Evolutionary conservation across 1,284 basidiomycete genomes (phyloP), one percentile per base, ranked within the genome.

Genomic region (Sphagnurus paluster): DNA sequence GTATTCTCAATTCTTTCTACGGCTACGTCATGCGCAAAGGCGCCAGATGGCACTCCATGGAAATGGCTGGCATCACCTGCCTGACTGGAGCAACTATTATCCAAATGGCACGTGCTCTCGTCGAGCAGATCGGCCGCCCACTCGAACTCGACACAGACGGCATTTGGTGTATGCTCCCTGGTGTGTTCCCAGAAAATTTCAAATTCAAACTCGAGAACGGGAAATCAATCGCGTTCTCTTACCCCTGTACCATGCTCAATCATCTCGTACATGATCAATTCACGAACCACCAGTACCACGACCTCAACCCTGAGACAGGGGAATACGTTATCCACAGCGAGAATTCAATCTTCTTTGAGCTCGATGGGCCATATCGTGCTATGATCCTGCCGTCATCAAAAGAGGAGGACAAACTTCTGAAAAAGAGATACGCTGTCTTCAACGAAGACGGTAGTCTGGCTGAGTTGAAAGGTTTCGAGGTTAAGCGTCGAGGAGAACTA

Each of bases 11-110:
- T 75, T 98, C 96, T 2, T 99, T 99, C 78, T 99, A 99, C 67
- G 97, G 97, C 39, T 99, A 99, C 62, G 97, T 99, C 66, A 99
- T 99, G 97, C 87, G 96, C 29, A 99, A 99, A 66, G 97, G 97
- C 48, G 97, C 97, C 13, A 80, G 97, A 17, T 99, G 97, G 97
- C 96, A 99, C 69, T 98, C 95, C 29, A 99, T 99, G 97, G 97
- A 99, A 73, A 99, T 99, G 97, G 97, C 97, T 0, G 97, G 97
- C 16, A 98, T 99, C 59, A 99, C 97, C 7, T 99, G 97, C 71
- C 74, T 99, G 39, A 99, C 97, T 0, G 97, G 97, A n/a, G 95
- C 97, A 5, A 93, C 84, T 3, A 99, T 99, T 71, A 99, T 99
- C 58, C 97, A 99, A 67, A 96, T 99, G 93, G 97, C 97, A n/a